Conservation (phyloP, 2,329 filamentous ascomycete genomes). For the Epichloe sylvatica region DNA sequence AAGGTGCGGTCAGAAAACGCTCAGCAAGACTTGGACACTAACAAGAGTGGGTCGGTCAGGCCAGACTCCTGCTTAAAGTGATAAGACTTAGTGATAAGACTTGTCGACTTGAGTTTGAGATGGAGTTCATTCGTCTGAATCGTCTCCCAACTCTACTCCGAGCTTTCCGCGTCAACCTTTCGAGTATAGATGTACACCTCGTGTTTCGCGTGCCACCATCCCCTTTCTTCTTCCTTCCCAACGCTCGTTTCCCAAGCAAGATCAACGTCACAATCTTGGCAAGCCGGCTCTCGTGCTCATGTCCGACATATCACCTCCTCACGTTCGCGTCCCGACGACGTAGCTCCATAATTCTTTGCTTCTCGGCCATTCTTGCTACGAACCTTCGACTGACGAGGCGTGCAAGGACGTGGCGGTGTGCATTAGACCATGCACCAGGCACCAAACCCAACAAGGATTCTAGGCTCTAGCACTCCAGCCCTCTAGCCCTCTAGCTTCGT, state of each 20-base stretch:
- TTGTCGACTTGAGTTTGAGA: too few species aligned
- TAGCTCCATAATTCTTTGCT: not conserved
- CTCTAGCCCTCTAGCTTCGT: not conserved
- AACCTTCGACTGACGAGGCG: not conserved
- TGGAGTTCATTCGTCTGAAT: too few species aligned
- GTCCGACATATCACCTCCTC: slow-evolving; percentile 1
- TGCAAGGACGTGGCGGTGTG: slow-evolving; percentile 4
- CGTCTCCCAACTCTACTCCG: too few species aligned
- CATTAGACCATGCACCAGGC: slow-evolving; percentile 2
- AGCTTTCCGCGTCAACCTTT: too few species aligned
- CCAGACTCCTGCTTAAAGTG: too few species aligned
- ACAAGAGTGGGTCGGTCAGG: not conserved
- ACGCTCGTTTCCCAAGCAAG: not conserved
- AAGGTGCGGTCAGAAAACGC: not conserved
- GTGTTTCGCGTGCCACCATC: not conserved
- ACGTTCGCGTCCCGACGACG: not conserved
- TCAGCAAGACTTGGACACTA: not conserved
- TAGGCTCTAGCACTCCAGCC: too few species aligned
- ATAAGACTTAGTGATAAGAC: too few species aligned
- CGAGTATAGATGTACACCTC: not conserved
- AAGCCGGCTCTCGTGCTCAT: not conserved
- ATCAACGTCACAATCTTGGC: not conserved
- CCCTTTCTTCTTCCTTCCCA: not conserved
- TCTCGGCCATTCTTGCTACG: not conserved
- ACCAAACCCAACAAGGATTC: not conserved